Conservation (phyloP, 2,329 filamentous ascomycete genomes). For the Hymenoscyphus fraxineus region DNA sequence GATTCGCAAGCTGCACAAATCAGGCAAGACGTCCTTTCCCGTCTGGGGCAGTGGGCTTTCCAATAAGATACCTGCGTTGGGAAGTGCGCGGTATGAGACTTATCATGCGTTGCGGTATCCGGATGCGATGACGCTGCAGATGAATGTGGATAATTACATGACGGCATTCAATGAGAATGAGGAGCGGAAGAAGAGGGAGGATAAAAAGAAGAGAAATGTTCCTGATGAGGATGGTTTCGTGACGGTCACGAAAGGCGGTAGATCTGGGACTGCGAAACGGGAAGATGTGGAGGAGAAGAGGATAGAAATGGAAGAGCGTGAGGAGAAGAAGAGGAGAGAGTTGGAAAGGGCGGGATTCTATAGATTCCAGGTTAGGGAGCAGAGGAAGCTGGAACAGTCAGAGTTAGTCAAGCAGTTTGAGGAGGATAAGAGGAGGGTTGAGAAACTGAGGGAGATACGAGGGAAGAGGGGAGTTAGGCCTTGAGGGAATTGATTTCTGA, state of each 20-base stretch:
- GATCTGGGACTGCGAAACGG: slow-evolving; percentile 67
- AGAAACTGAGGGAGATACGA: slow-evolving; percentile 65
- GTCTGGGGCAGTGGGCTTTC: slow-evolving; percentile 65
- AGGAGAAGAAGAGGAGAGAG: slow-evolving; percentile 58
- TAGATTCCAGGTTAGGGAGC: slow-evolving; percentile 77
- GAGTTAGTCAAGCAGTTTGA: slow-evolving; percentile 70
- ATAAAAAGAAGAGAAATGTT: slow-evolving; percentile 64
- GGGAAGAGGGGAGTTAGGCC: slow-evolving; percentile 52
- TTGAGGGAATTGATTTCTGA: slow-evolving; percentile 34
- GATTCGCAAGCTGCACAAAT: slow-evolving; percentile 57
- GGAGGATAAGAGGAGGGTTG: slow-evolving; percentile 68
- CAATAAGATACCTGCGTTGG: slow-evolving; percentile 53
- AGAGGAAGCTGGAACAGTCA: slow-evolving; percentile 69
- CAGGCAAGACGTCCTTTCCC: slow-evolving; percentile 51
- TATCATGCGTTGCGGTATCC: slow-evolving; percentile 74
- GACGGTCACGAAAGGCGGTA: slow-evolving; percentile 78
- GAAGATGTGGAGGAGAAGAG: slow-evolving; percentile 64
- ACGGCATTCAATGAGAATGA: slow-evolving; percentile 70
- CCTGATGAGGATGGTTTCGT: slow-evolving; percentile 96
- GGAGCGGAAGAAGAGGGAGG: slow-evolving; percentile 59
- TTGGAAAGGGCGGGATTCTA: slow-evolving; percentile 73
- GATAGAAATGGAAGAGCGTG: slow-evolving; percentile 59
- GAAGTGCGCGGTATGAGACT: slow-evolving; percentile 51
- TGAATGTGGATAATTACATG: slow-evolving; percentile 81
- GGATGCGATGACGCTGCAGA: slow-evolving; percentile 61